Evolutionary conservation across 208 protist species (phyloP), one percentile per base, ranked within the genome.

Genomic region (Histomonas meleagridis): DNA sequence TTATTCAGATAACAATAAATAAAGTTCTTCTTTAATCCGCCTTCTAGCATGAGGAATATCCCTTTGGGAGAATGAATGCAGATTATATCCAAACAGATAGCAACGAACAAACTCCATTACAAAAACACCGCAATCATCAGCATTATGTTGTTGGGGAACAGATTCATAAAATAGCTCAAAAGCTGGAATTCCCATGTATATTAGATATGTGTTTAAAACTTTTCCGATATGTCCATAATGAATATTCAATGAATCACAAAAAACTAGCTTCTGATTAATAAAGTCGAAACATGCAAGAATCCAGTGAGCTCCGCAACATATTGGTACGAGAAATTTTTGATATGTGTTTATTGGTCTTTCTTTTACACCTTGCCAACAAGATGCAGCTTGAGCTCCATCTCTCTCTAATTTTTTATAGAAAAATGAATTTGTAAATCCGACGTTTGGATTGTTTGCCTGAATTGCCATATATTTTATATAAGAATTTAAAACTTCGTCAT

Each of bases 71-170:
- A 57, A 86, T 21, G 43, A 51, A 38, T 86, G n/a, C 2, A 86
- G 23, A 32, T 48, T 48, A 16, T 55, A 38, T 40, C 46, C 26
- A 55, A 55, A 40, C 4, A 86, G 23, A 16, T 46, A 28, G 26
- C 76, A 86, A 38, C 76, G 4, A 38, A 14, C 76, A 35, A 26
- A n/a, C 18, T 43, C 43, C 38, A 86, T n/a, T 14, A 86, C 40
- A 55, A 86, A 86, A 43, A 86, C 76, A 4, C 76, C 76, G 46
- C 76, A 86, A 86, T 86, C 76, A 35, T 86, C 51, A 55, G 46
- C 76, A 86, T 86, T 86, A 1, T 38, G 0, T 21, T 86, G 76
- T 16, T 7, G 18, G n/a, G 76, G 76, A 1, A 51, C 40, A 2
- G 2, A 18, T 55, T 40, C 46, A 38, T 86, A 28, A 38, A 18